A percentile compares a stretch with the other conserved stretches of the same genome.
These are phyloP conservation scores for Aureobasidium uvarum DNA, from an alignment of 2,329 filamentous ascomycete species.

Conservation along the genomic window DNA sequence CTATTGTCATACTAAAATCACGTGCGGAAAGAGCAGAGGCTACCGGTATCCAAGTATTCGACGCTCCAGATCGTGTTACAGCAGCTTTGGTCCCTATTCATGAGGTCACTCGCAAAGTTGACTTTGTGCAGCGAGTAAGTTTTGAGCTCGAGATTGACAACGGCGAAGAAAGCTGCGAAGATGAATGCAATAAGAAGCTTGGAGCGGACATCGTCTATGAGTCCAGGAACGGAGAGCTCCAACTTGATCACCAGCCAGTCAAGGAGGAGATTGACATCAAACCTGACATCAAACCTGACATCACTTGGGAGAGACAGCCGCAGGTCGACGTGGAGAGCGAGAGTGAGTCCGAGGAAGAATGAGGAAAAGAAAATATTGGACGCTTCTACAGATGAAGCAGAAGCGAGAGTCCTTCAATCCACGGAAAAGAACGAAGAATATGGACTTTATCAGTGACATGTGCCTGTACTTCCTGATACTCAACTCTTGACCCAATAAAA, in stretches of 20 bases:
- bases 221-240: neutral
- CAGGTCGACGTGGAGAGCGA: neutral
- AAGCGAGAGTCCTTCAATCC: too few relatives aligned
- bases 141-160: conserved; percentile 6
- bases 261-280: neutral
- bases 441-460: neutral
- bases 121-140: neutral
- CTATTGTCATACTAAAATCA: neutral
- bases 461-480: too few relatives aligned
- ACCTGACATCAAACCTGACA: neutral
- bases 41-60: neutral
- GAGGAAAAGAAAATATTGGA: neutral
- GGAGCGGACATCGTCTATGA: neutral
- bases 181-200: neutral
- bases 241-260: neutral
- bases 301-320: neutral
- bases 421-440: neutral
- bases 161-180: neutral
- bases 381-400: neutral
- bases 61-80: neutral
- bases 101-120: neutral
- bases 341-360: conserved; percentile 5
- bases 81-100: neutral
- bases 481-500: too few relatives aligned
- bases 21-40: neutral